These are phyloP conservation scores for Cymbidium sinense DNA, from an alignment of 106 monocot genomes.

Conservation along the genomic window DNA sequence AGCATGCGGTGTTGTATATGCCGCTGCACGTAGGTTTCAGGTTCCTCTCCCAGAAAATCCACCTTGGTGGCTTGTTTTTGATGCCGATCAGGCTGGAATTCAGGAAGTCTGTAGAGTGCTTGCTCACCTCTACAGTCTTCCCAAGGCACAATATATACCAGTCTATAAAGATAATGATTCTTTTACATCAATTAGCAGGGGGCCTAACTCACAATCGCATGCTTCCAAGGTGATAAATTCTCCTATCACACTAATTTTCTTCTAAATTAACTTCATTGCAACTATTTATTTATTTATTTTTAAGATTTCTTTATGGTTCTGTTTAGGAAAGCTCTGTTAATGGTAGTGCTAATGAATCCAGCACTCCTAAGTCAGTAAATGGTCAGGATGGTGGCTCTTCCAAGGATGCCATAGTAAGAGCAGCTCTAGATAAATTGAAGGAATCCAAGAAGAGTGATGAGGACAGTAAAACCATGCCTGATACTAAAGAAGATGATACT, in stretches of 20 bases:
- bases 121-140: conserved; percentile 74
- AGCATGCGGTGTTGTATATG: conserved; percentile 92
- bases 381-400: conserved; percentile 21
- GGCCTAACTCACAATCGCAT: conserved; percentile 34
- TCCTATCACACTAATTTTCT: background rate
- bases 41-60: conserved; percentile 96
- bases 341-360: conserved; percentile 27
- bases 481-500: conserved; percentile 37
- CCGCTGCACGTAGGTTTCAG: conserved; percentile 73
- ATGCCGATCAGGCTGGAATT: conserved; percentile 71
- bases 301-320: conserved; percentile 2
- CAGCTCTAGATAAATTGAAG: conserved; percentile 45
- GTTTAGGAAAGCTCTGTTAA: conserved; percentile 42
- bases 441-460: conserved; percentile 58
- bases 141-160: conserved; percentile 72
- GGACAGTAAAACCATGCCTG: conserved; percentile 28
- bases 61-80: conserved; percentile 94
- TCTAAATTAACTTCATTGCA: too few species aligned
- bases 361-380: conserved; percentile 21
- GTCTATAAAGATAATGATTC: conserved; percentile 84
- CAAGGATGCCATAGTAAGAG: conserved; percentile 35
- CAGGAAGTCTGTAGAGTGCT: conserved; percentile 92
- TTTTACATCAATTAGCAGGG: conserved; percentile 40
- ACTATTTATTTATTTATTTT: too few species aligned
- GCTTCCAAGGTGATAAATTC: conserved; percentile 41